Evolutionary conservation across 1,284 basidiomycete species (phyloP).

Genomic region (Cystobasidium slooffiae): DNA sequence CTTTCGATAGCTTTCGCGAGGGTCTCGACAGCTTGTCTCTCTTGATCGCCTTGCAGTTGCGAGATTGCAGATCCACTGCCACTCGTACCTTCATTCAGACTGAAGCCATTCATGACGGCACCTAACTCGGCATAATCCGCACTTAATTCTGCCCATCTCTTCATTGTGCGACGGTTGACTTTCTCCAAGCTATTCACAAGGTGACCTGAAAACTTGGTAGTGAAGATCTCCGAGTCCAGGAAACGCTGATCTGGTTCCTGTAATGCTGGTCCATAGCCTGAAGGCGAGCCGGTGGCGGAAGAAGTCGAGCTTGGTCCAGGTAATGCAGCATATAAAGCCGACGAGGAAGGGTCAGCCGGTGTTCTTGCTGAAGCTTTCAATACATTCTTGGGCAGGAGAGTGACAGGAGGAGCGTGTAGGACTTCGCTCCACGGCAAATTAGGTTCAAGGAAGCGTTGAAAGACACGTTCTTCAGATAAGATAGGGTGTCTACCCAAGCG

Average conservation of each 20-base stretch:
- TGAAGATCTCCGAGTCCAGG: conserved; percentile 94
- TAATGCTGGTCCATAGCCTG: conserved; percentile 66
- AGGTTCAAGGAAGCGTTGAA: conserved; percentile 92
- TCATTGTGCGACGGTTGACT: conserved; percentile 85
- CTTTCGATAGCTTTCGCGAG: conserved; percentile 82
- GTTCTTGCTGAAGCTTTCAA: conserved; percentile 93
- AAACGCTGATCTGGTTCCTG: conserved; percentile 90
- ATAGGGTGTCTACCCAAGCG: conserved; percentile 87
- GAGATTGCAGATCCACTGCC: conserved; percentile 45
- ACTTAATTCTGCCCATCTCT: conserved; percentile 90
- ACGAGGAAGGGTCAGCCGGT: conserved; percentile 77
- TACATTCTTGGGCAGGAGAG: conserved; percentile 89
- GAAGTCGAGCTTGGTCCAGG: conserved; percentile 80
- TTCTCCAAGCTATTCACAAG: conserved; percentile 91
- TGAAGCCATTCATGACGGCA: conserved; percentile 93
- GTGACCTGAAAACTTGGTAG: conserved; percentile 92
- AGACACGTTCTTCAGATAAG: conserved; percentile 88
- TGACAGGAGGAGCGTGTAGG: conserved; percentile 85
- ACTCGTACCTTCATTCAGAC: conserved; percentile 70
- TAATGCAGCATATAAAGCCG: conserved; percentile 77
- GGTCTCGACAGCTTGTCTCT: conserved; percentile 59
- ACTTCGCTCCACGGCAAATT: conserved; percentile 97
- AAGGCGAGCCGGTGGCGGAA: conserved; percentile 26
- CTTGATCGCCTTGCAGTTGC: conserved; percentile 40
- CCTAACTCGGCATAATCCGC: conserved; percentile 94